Evolutionary conservation across 495 filamentous ascomycete genomes (phyloP).

Genomic region (Bryoglossum gracile): DNA sequence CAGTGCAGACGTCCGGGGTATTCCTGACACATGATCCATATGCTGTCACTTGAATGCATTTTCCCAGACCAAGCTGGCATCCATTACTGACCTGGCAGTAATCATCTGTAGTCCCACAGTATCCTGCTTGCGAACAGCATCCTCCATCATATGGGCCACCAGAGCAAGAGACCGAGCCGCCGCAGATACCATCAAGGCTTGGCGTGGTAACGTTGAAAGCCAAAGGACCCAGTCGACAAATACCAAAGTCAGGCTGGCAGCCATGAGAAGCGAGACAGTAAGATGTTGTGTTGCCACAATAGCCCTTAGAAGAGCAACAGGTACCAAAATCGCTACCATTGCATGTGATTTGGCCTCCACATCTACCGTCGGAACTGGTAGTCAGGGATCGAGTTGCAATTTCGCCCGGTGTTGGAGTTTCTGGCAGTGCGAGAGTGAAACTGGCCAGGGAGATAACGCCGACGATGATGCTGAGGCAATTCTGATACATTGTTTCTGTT

Average conservation of each 20-base stretch:
- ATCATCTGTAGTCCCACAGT: background rate
- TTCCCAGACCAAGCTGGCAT: constrained; percentile 4
- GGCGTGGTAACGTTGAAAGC: background rate
- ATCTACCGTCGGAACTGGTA: constrained; percentile 4
- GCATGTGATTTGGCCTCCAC: constrained; percentile 3
- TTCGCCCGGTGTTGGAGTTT: too few relatives aligned
- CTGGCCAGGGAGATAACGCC: too few relatives aligned
- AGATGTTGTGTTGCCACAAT: constrained; percentile 3
- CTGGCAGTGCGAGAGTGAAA: too few relatives aligned
- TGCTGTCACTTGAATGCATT: constrained; percentile 5
- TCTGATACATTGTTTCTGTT: too few relatives aligned
- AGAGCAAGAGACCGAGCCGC: background rate
- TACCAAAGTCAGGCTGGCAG: constrained; percentile 3
- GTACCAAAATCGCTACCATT: background rate
- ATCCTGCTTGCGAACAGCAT: constrained; percentile 11
- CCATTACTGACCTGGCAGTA: constrained; percentile 8
- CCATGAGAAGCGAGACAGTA: constrained; percentile 10
- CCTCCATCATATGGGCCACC: constrained; percentile 7
- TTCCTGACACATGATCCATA: constrained; percentile 22
- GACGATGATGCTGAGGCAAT: too few relatives aligned
- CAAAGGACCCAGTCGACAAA: too few relatives aligned
- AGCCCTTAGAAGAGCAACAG: constrained; percentile 5
- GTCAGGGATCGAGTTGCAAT: too few relatives aligned
- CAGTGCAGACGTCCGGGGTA: constrained; percentile 10
- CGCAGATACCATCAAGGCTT: constrained; percentile 4